Conservation (phyloP, 2,329 filamentous ascomycete genomes). For the Epichloe bromicola region DNA sequence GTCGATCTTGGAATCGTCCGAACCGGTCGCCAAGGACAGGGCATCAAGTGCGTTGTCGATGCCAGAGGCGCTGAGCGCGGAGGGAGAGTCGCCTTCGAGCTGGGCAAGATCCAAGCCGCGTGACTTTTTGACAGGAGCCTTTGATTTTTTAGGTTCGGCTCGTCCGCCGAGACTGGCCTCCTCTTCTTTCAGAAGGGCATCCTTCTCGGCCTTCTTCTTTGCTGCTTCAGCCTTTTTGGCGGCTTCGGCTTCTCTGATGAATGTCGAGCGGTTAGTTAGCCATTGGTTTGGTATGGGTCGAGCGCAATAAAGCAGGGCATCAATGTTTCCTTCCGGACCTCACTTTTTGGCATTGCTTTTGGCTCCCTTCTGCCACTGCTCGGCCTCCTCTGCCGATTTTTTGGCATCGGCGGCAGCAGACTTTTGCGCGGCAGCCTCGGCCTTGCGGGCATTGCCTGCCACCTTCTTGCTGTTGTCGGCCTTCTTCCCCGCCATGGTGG, state of each 20-base stretch:
- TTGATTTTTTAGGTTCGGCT: conserved; percentile 49
- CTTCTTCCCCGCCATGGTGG: conserved; percentile 59
- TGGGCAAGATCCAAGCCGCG: conserved; percentile 63
- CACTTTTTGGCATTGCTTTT: conserved; percentile 85
- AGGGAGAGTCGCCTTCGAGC: conserved; percentile 50
- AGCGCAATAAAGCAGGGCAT: not conserved
- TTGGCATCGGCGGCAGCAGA: conserved; percentile 56
- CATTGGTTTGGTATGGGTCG: not conserved
- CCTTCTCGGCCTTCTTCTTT: conserved; percentile 89
- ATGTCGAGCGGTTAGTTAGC: conserved; percentile 2
- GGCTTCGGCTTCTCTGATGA: conserved; percentile 23
- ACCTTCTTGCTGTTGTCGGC: conserved; percentile 80
- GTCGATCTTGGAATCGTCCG: conserved; percentile 61
- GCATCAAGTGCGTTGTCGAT: conserved; percentile 93
- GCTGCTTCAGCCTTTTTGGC: conserved; percentile 69
- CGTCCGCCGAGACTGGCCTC: conserved; percentile 51
- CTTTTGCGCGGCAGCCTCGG: conserved; percentile 73
- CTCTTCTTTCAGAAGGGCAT: conserved; percentile 71
- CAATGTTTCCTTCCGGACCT: conserved; percentile 14
- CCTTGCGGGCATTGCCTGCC: conserved; percentile 82
- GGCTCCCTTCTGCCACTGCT: conserved; percentile 72
- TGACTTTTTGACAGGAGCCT: conserved; percentile 55
- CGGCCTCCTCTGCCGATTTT: conserved; percentile 55
- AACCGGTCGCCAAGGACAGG: conserved; percentile 48
- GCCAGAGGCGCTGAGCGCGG: conserved; percentile 64